Evolutionary conservation across 78 protist species (phyloP).

Genomic region (Pelomyxa schiedti): DNA sequence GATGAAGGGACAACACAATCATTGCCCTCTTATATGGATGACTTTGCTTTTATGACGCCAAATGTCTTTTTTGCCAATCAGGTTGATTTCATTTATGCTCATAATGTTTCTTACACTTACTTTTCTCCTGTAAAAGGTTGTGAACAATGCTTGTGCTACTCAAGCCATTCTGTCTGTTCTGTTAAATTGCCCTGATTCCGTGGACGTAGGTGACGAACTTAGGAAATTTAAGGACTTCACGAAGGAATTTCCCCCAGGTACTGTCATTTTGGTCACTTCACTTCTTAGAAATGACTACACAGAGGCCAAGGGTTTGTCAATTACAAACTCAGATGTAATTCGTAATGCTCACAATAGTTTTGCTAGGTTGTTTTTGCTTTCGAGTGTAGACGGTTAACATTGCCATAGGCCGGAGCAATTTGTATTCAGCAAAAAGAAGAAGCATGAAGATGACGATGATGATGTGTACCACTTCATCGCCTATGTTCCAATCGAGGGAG

Average conservation of each 20-base stretch:
- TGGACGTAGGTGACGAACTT: slow-evolving; percentile 75
- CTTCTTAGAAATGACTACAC: not conserved
- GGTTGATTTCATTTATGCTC: not conserved
- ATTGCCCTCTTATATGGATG: not conserved
- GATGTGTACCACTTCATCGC: slow-evolving; percentile 84
- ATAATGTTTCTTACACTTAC: not conserved
- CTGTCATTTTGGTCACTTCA: not conserved
- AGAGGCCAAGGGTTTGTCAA: slow-evolving; percentile 68
- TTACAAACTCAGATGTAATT: slow-evolving; percentile 61
- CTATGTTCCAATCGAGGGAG: slow-evolving; percentile 76
- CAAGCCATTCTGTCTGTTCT: slow-evolving; percentile 92
- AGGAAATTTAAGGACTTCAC: slow-evolving; percentile 59
- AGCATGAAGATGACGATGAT: slow-evolving; percentile 61
- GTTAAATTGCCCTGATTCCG: slow-evolving; percentile 55
- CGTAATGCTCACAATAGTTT: slow-evolving; percentile 74
- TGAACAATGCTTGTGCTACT: slow-evolving; percentile 95
- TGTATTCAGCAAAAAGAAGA: slow-evolving; percentile 23
- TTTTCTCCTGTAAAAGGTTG: slow-evolving; percentile 36
- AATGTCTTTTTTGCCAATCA: slow-evolving; percentile 82
- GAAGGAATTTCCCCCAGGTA: slow-evolving; percentile 44
- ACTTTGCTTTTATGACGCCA: slow-evolving; percentile 1
- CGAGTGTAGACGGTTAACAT: not conserved
- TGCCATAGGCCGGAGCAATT: slow-evolving; percentile 50
- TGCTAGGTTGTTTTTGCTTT: slow-evolving; percentile 24
- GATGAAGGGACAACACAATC: slow-evolving; percentile 8